phyloP scores from a whole-genome alignment of 768 basidiomycete genomes.

The Mycena olivaceomarginata region DNA sequence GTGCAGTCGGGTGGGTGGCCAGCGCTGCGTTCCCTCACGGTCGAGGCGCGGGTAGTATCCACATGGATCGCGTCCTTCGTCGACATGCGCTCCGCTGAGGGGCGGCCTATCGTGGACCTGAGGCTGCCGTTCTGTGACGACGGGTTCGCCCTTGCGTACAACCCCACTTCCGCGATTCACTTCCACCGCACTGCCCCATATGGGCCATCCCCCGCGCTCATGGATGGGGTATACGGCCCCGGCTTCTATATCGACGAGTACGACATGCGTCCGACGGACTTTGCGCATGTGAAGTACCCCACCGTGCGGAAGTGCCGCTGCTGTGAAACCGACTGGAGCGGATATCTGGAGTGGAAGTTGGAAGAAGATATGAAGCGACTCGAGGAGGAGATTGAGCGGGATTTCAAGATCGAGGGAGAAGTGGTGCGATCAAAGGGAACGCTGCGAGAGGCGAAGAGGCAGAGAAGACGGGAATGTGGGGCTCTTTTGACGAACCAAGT shows the following conservation, averaged over 20 bases:
- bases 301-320: background rate
- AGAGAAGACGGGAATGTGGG: background rate
- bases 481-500: too few species aligned
- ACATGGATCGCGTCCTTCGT: too few species aligned
- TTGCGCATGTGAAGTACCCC: slow-evolving; percentile 14
- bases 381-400: background rate
- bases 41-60: too few species aligned
- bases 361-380: background rate
- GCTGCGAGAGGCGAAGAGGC: background rate
- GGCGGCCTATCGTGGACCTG: too few species aligned
- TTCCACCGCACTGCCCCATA: background rate
- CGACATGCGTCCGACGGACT: slow-evolving; percentile 7
- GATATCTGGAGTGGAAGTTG: background rate
- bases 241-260: slow-evolving; percentile 15
- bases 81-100: too few species aligned
- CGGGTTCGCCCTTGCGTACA: background rate
- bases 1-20: too few species aligned
- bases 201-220: slow-evolving; percentile 7
- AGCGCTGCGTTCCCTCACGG: too few species aligned
- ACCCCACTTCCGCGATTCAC: background rate
- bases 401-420: slow-evolving; percentile 6
- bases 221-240: slow-evolving; percentile 1
- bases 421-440: slow-evolving; percentile 8
- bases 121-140: background rate
- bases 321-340: background rate